Evolutionary conservation across 2,329 filamentous ascomycete genomes (phyloP).

Genomic region (Pyricularia grisea): DNA sequence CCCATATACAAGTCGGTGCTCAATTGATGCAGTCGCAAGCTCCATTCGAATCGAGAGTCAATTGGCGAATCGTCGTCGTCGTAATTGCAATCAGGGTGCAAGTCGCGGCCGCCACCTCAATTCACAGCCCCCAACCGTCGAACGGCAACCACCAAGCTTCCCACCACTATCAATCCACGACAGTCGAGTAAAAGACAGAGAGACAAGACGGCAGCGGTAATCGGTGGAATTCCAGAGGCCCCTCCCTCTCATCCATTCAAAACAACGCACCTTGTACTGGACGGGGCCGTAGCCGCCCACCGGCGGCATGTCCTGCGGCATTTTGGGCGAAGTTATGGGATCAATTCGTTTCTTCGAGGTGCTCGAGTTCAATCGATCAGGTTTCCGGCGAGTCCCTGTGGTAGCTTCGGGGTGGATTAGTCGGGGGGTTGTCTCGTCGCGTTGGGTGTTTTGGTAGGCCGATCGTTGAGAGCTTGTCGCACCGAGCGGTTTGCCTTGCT

Average conservation of each 20-base stretch:
- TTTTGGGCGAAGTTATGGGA: slow-evolving; percentile 36
- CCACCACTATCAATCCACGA: background rate
- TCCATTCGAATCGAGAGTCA: background rate
- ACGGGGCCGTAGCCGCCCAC: slow-evolving; percentile 89
- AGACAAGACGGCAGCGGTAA: background rate
- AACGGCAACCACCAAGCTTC: background rate
- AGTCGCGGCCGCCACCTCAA: background rate
- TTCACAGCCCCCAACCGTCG: background rate
- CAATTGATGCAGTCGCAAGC: background rate
- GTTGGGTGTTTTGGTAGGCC: background rate
- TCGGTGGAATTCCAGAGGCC: no score
- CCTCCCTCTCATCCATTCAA: background rate
- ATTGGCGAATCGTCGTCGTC: background rate
- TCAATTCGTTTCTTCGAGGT: background rate
- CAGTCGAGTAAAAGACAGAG: background rate
- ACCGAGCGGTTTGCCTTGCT: background rate
- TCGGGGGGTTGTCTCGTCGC: background rate
- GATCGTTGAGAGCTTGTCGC: background rate
- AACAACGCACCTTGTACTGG: slow-evolving; percentile 76
- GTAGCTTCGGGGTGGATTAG: background rate
- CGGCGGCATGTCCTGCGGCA: slow-evolving; percentile 98
- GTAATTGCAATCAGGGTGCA: background rate
- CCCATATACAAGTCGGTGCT: background rate
- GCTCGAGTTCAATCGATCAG: background rate
- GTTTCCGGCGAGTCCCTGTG: background rate